phyloP scores from a whole-genome alignment of 345 rosid species.

The Corymbia maculata region DNA sequence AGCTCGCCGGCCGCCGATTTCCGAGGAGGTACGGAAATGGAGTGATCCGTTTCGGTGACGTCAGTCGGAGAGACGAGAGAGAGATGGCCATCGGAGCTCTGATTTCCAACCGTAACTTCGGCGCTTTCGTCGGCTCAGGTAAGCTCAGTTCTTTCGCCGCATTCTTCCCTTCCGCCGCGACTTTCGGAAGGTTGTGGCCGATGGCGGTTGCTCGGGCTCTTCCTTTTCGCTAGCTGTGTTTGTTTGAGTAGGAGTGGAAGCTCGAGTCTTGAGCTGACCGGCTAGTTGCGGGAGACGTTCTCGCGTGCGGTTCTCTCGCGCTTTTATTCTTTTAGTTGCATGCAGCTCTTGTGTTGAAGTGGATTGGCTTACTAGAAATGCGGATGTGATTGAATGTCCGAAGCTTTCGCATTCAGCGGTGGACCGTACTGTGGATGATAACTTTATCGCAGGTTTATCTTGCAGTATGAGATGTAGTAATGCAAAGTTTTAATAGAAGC shows the following conservation, averaged over 20 bases:
- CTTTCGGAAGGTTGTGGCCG: background rate
- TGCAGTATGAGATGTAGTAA: background rate
- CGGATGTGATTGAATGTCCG: background rate
- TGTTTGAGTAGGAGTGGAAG: background rate
- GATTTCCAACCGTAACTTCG: constrained; percentile 56
- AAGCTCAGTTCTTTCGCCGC: background rate
- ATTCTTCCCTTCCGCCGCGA: background rate
- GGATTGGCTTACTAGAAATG: background rate
- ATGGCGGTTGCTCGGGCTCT: background rate
- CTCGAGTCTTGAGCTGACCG: background rate
- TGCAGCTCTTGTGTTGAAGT: background rate
- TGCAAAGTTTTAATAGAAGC: background rate
- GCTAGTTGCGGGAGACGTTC: background rate
- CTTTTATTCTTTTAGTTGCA: background rate
- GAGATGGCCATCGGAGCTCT: constrained; percentile 75
- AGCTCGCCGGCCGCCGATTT: background rate
- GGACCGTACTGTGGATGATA: background rate
- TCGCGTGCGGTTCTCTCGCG: background rate
- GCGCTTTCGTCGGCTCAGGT: constrained; percentile 59
- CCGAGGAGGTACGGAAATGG: background rate
- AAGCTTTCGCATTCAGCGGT: background rate
- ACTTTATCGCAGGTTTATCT: background rate
- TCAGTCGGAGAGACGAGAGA: background rate
- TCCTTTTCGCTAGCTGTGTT: background rate
- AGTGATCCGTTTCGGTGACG: background rate